Percentiles rank a stretch among this genome's conserved stretches.
These are phyloP conservation scores for Pseudognaphalium luteoalbum DNA, from an alignment of 129 eudicot genomes.

Conservation along the genomic window DNA sequence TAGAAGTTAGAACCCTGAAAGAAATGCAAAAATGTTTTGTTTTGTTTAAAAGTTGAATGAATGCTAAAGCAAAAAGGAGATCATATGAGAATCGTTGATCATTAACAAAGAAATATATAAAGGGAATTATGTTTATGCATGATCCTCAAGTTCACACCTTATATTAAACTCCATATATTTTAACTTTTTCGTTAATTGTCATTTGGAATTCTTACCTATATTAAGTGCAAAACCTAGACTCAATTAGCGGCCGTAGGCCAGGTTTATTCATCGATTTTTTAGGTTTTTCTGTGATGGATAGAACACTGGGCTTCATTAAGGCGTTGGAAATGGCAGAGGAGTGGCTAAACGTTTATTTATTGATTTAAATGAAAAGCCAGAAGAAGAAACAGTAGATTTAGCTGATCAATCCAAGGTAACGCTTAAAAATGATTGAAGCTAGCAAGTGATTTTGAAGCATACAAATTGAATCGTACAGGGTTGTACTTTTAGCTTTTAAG, in stretches of 20 bases:
- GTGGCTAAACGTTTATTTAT: slow-evolving; percentile 32
- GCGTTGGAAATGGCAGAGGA: slow-evolving; percentile 25
- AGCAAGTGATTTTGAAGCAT: not conserved
- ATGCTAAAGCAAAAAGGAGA: slow-evolving; percentile 24
- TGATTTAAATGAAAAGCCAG: slow-evolving; percentile 40
- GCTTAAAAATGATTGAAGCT: not conserved
- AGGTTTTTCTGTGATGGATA: slow-evolving; percentile 31
- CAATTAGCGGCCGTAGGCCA: not conserved
- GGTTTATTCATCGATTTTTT: slow-evolving; percentile 4
- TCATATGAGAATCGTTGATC: slow-evolving; percentile 22
- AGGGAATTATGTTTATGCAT: slow-evolving; percentile 11
- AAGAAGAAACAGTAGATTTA: slow-evolving; percentile 26
- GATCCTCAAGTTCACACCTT: not conserved
- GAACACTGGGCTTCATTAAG: slow-evolving; percentile 4
- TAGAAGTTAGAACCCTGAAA: too few species aligned
- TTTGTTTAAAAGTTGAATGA: not conserved
- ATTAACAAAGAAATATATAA: slow-evolving; percentile 18
- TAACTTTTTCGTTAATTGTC: not conserved
- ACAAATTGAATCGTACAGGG: not conserved
- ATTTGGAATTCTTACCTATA: slow-evolving; percentile 9
- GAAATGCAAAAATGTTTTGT: too few species aligned
- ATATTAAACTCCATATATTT: slow-evolving; percentile 1
- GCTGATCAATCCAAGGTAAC: slow-evolving; percentile 27
- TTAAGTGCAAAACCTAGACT: slow-evolving; percentile 1
- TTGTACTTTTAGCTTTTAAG: not conserved